A percentile compares a stretch with the other conserved stretches of the same genome.
phyloP scores from a whole-genome alignment of 257 asterid genomes.

The Jacaranda copaia region DNA sequence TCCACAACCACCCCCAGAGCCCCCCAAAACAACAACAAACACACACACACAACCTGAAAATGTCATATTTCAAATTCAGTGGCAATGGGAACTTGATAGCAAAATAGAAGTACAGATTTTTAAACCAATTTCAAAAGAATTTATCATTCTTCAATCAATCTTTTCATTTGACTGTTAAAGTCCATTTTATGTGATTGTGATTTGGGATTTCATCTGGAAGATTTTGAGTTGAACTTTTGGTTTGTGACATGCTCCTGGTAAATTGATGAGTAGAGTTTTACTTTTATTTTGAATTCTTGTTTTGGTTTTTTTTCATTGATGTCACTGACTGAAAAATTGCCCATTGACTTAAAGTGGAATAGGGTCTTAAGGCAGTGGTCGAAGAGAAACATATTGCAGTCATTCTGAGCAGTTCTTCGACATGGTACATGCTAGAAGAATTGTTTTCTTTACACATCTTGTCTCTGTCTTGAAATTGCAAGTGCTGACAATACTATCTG shows the following conservation, averaged over 20 bases:
- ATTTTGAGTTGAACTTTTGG: neutral
- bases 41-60: too few relatives aligned
- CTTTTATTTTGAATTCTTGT: neutral
- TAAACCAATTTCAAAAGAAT: neutral
- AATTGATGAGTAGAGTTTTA: neutral
- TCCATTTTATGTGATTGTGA: neutral
- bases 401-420: slow-evolving; percentile 32
- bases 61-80: neutral
- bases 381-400: slow-evolving; percentile 28
- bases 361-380: slow-evolving; percentile 34
- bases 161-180: neutral
- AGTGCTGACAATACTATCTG: neutral
- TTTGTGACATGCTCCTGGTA: neutral
- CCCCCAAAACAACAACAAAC: too few relatives aligned
- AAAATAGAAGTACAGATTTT: slow-evolving; percentile 5
- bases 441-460: slow-evolving; percentile 9
- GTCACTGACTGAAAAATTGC: slow-evolving; percentile 27
- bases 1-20: neutral
- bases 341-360: slow-evolving; percentile 29
- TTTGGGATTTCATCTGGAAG: neutral
- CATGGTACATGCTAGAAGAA: slow-evolving; percentile 29
- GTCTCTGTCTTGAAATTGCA: slow-evolving; percentile 14
- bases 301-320: neutral
- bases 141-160: neutral
- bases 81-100: neutral